phyloP scores from a whole-genome alignment of 768 basidiomycete species.

The Amanita rubescens region DNA sequence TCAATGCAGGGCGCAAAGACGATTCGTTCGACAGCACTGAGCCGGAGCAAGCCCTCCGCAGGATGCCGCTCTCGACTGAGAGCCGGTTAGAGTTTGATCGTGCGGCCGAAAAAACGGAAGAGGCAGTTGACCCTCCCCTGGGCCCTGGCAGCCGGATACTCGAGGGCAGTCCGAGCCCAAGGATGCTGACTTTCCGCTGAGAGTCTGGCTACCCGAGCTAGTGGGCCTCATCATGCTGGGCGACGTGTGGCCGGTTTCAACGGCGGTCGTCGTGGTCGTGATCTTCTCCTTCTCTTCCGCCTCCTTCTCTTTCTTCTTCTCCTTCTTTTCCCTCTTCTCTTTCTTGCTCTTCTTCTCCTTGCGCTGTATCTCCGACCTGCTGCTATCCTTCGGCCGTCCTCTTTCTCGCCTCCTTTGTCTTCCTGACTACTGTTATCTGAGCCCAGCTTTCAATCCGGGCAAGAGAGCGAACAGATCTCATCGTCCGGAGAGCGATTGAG shows the following conservation, averaged over 20 bases:
- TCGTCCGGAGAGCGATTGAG: slow-evolving; percentile 73
- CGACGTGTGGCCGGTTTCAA: no score
- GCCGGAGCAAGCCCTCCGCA: slow-evolving; percentile 26
- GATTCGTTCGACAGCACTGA: slow-evolving; percentile 30
- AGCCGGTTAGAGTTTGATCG: slow-evolving; percentile 5
- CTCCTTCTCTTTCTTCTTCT: background rate
- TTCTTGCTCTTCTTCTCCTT: background rate
- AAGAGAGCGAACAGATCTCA: slow-evolving; percentile 65
- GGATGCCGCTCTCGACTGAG: slow-evolving; percentile 5
- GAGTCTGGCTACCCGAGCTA: slow-evolving; percentile 49
- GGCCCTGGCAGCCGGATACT: slow-evolving; percentile 38
- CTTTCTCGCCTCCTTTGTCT: slow-evolving; percentile 17
- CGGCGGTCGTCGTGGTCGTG: slow-evolving; percentile 18
- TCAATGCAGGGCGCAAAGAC: slow-evolving; percentile 41
- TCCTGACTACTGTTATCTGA: slow-evolving; percentile 20
- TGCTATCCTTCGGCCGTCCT: slow-evolving; percentile 21
- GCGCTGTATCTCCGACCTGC: slow-evolving; percentile 1
- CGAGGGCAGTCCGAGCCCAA: slow-evolving; percentile 58
- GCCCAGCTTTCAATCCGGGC: slow-evolving; percentile 69
- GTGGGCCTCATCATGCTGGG: slow-evolving; percentile 58
- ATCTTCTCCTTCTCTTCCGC: slow-evolving; percentile 12
- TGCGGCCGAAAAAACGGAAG: slow-evolving; percentile 22
- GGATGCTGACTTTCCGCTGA: slow-evolving; percentile 52
- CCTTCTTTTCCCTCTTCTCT: background rate
- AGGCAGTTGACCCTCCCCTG: slow-evolving; percentile 31